These are phyloP conservation scores for Tardiomyces depauwii DNA, from an alignment of 1,139 yeast species.

Conservation along the genomic window DNA sequence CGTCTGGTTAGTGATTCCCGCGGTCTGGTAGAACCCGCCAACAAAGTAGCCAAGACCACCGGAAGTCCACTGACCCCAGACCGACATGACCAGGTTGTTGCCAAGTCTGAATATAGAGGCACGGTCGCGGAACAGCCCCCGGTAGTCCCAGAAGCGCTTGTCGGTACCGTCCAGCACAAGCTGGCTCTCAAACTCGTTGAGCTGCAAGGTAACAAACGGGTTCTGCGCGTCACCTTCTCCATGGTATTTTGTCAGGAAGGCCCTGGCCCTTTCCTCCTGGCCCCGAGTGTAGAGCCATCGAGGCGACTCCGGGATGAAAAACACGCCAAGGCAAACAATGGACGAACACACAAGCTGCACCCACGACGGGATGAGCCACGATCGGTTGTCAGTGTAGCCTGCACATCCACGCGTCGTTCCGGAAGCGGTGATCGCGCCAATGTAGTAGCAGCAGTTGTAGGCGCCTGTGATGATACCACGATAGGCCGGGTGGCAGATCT, in stretches of 20 bases:
- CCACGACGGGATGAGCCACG: conserved; percentile 39
- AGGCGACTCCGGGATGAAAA: conserved; percentile 59
- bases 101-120: conserved; percentile 30
- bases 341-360: conserved; percentile 33
- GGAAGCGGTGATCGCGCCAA: conserved; percentile 38
- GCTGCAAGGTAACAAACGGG: conserved; percentile 10
- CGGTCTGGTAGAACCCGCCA: conserved; percentile 8
- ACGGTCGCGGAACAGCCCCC: conserved; percentile 28
- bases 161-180: conserved; percentile 8
- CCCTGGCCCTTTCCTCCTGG: conserved; percentile 35
- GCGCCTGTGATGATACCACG: conserved; percentile 32
- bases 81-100: conserved; percentile 22
- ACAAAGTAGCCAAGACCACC: conserved; percentile 11
- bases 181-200: conserved; percentile 11
- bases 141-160: conserved; percentile 15
- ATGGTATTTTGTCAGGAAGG: conserved; percentile 11
- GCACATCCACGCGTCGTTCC: conserved; percentile 8
- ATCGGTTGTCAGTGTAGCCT: conserved; percentile 14
- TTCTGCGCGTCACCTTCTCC: conserved; percentile 13
- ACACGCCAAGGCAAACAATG: conserved; percentile 42
- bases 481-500: conserved; percentile 24
- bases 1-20: conserved; percentile 9
- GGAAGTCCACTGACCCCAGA: conserved; percentile 32
- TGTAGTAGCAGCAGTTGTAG: conserved; percentile 35
- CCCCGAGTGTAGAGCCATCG: conserved; percentile 45